Evolutionary conservation across 805 yeast species (phyloP), one percentile per base, ranked within the genome.

Genomic region (Kuraishia hungarica): DNA sequence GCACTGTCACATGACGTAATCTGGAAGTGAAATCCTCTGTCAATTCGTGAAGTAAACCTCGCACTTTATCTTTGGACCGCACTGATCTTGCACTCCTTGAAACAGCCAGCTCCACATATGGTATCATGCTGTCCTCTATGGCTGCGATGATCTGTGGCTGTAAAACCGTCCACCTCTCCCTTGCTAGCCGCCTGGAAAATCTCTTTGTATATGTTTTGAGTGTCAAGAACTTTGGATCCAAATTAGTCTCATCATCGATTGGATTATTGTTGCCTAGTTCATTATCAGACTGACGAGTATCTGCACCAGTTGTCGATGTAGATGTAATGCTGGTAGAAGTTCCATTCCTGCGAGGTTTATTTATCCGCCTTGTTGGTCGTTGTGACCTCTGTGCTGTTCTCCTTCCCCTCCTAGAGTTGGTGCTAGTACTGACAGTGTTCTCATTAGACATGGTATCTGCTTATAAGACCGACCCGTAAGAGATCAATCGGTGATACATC

Each of bases 111-210:
- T 39, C 47, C 10, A 39, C 55, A 22, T 21, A 43, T 52, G 43
- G 24, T n/a, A 22, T 20, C 49, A 53, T 47, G 11, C 10, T 49
- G 15, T 35, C 15, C 49, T 48, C 39, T 20, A 53, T 19, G 23
- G n/a, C 35, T 13, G 11, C 22, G 6, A 29, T 20, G 3, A 35
- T 20, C 20, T 29, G 48, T 19, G 52, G 39, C 20, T 20, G 29
- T 10, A 53, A 22, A 39, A 26, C 23, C 2, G 21, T 43, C 55
- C 55, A 53, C 39, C 22, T 17, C 52, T 28, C 26, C 39, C 48
- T 51, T 19, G 47, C 52, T 8, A 23, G 23, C 19, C 21, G n/a
- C 26, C 35, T 48, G 24, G 55, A 48, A 13, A 53, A 29, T 4
- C 23, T 6, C 19, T 49, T 53, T 10, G 55, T 53, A 35, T 26